Percentiles rank a stretch among this genome's conserved stretches.
Evolutionary conservation across 2,329 filamentous ascomycete genomes (phyloP).

Genomic region (Talaromyces sp.): DNA sequence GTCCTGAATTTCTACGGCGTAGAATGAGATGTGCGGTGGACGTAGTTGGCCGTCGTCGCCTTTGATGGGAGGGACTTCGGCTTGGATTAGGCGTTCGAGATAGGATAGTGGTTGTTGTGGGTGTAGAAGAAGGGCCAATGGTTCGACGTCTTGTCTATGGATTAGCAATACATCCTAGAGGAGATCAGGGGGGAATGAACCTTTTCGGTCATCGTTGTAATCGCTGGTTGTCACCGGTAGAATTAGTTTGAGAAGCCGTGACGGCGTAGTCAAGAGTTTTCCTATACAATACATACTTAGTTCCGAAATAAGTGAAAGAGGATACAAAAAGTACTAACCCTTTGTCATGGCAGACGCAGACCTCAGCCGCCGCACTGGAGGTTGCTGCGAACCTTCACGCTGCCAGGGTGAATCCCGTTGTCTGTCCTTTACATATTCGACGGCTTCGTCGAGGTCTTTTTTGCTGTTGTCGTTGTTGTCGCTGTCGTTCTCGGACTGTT

Average conservation of each 20-base stretch:
- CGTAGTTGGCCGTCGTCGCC: slow-evolving; percentile 59
- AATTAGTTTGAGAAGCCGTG: slow-evolving; percentile 72
- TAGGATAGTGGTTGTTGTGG: slow-evolving; percentile 89
- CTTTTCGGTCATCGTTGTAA: slow-evolving; percentile 50
- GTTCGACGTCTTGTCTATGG: slow-evolving; percentile 56
- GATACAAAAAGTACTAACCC: slow-evolving; percentile 38
- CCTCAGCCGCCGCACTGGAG: slow-evolving; percentile 47
- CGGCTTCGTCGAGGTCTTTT: background rate
- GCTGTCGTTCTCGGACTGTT: background rate
- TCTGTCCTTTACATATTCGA: slow-evolving; percentile 12
- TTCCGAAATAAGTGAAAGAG: background rate
- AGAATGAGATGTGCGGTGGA: slow-evolving; percentile 69
- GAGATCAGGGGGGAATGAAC: slow-evolving; percentile 11
- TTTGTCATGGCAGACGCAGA: slow-evolving; percentile 59
- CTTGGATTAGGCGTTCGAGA: slow-evolving; percentile 80
- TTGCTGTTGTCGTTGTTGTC: background rate
- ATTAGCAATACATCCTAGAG: background rate
- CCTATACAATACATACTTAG: slow-evolving; percentile 39
- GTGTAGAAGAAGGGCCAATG: slow-evolving; percentile 77
- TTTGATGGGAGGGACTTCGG: slow-evolving; percentile 68
- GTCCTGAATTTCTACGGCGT: slow-evolving; percentile 68
- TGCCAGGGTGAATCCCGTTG: slow-evolving; percentile 62
- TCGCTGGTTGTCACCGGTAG: slow-evolving; percentile 64
- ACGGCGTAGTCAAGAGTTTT: slow-evolving; percentile 74
- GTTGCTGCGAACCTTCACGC: slow-evolving; percentile 52